These are phyloP conservation scores for Cladophialophora chaetospira DNA, from an alignment of 2,329 filamentous ascomycete genomes.

Conservation along the genomic window DNA sequence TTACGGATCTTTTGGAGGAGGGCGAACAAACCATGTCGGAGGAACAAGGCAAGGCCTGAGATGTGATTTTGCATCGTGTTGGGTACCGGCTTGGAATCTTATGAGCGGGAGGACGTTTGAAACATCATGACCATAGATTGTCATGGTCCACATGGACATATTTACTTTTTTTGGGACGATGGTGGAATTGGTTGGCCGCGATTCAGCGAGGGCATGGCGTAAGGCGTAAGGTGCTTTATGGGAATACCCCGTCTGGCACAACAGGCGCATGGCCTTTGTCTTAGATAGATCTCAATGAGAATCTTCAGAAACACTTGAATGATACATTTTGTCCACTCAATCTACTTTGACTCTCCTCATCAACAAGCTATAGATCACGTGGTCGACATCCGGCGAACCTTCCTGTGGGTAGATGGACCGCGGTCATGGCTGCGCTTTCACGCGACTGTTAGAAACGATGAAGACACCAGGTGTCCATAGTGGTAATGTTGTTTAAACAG, in stretches of 20 bases:
- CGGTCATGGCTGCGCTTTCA: background rate
- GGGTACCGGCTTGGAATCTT: background rate
- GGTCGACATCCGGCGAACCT: background rate
- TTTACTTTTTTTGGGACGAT: slow-evolving; percentile 2
- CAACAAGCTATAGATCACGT: slow-evolving; percentile 10
- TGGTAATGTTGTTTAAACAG: background rate
- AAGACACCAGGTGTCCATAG: slow-evolving; percentile 8
- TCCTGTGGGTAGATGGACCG: background rate
- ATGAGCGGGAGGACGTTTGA: background rate
- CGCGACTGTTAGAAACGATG: background rate
- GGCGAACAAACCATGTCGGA: slow-evolving; percentile 72
- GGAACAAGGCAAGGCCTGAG: slow-evolving; percentile 7
- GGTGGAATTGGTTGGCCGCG: background rate
- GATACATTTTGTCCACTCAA: background rate
- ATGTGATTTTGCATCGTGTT: background rate
- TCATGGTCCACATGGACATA: slow-evolving; percentile 9
- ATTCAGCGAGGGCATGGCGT: slow-evolving; percentile 9
- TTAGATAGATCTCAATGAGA: slow-evolving; percentile 18
- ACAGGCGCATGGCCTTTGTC: slow-evolving; percentile 3
- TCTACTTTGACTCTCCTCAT: background rate
- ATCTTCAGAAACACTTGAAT: background rate
- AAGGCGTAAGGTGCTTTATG: slow-evolving; percentile 12
- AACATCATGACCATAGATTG: slow-evolving; percentile 10
- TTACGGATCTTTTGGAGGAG: slow-evolving; percentile 87
- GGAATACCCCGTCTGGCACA: slow-evolving; percentile 17